Percentiles rank a stretch among this genome's conserved stretches.
These are phyloP conservation scores for Fusarium equiseti DNA, from an alignment of 2,329 filamentous ascomycete genomes.

Conservation along the genomic window DNA sequence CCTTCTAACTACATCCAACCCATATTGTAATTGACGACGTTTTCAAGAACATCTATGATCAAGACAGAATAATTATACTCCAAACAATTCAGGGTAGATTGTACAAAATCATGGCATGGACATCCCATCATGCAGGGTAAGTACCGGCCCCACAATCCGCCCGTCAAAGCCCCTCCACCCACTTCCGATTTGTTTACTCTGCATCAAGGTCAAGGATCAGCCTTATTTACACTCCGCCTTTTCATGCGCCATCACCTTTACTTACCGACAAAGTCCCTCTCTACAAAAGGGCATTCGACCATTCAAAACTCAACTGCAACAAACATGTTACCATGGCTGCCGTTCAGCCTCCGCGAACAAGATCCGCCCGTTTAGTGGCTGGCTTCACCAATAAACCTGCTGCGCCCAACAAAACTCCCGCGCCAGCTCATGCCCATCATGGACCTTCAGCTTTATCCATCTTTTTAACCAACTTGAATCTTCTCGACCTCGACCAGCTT, in stretches of 20 bases:
- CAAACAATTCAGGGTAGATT: too few species aligned
- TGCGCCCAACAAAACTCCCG: constrained; percentile 13
- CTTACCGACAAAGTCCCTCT: constrained; percentile 14
- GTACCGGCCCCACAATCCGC: constrained; percentile 32
- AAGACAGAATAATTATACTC: background rate
- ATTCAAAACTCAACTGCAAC: background rate
- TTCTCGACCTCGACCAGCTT: constrained; percentile 81
- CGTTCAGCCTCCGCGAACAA: constrained; percentile 44
- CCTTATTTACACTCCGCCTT: constrained; percentile 42
- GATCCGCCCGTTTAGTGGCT: constrained; percentile 47
- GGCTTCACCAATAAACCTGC: constrained; percentile 41
- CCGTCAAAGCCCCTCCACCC: constrained; percentile 21
- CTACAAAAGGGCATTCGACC: constrained; percentile 17
- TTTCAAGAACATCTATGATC: rapidly evolving
- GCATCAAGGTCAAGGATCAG: constrained; percentile 18
- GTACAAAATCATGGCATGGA: background rate
- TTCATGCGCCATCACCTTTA: constrained; percentile 24
- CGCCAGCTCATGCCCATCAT: constrained; percentile 19
- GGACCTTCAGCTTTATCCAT: constrained; percentile 49
- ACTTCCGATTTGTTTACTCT: constrained; percentile 40
- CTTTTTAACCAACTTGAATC: constrained; percentile 85
- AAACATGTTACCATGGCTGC: constrained; percentile 46
- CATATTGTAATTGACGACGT: background rate
- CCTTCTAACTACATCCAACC: background rate
- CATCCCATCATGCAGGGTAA: constrained; percentile 27